phyloP scores from a whole-genome alignment of 441 rosid genomes.

The Flueggea neowawraea region DNA sequence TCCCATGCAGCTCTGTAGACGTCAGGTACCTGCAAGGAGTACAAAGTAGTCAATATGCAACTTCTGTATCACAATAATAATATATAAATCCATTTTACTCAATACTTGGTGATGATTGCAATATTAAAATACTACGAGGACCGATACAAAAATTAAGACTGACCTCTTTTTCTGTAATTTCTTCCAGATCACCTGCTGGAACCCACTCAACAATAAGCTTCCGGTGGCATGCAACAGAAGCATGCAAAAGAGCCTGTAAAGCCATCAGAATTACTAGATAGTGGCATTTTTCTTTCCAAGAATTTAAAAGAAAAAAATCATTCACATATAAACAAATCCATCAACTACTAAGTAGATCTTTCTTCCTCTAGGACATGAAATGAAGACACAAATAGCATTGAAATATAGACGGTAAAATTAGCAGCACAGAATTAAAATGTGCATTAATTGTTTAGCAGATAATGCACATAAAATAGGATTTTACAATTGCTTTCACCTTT shows the following conservation, averaged over 20 bases:
- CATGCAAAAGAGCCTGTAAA: conserved; percentile 84
- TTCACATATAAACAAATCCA: neutral
- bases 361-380: neutral
- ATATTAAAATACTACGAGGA: neutral
- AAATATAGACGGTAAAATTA: neutral
- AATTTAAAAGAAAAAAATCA: neutral
- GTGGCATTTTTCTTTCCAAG: neutral
- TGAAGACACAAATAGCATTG: neutral
- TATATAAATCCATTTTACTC: neutral
- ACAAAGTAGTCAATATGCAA: neutral
- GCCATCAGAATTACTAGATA: neutral
- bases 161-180: conserved; percentile 49
- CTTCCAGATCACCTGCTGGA: conserved; percentile 86
- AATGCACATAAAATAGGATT: neutral
- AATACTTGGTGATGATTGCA: neutral
- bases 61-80: neutral
- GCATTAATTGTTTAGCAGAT: neutral
- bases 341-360: no score
- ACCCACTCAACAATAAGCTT: conserved; percentile 82
- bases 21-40: conserved; percentile 25
- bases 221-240: conserved; percentile 59
- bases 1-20: conserved; percentile 37
- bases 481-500: conserved; percentile 39
- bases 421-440: neutral
- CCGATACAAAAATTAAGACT: neutral